Evolutionary conservation across 2,329 filamentous ascomycete genomes (phyloP).

Genomic region (Colletotrichum sp.): DNA sequence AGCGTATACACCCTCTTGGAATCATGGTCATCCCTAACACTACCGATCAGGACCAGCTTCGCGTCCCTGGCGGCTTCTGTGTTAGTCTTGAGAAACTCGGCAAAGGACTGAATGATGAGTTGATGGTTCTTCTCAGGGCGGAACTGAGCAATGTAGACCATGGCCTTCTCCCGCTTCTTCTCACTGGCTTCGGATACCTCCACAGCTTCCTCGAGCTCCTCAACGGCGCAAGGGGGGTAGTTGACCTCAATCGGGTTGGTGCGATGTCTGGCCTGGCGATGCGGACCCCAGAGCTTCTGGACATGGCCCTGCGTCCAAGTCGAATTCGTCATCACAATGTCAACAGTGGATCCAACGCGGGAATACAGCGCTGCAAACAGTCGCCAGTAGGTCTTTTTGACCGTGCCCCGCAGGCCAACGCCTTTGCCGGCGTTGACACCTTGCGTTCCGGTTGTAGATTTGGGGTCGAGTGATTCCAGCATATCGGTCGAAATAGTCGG

Average conservation of each 20-base stretch:
- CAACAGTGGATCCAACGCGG: constrained; percentile 80
- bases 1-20: constrained; percentile 87
- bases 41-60: constrained; percentile 84
- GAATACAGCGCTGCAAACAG: constrained; percentile 84
- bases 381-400: constrained; percentile 86
- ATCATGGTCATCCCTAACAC: constrained; percentile 85
- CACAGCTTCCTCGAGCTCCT: constrained; percentile 78
- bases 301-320: constrained; percentile 92
- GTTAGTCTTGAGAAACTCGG: constrained; percentile 69
- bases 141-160: constrained; percentile 97
- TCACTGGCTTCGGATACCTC: constrained; percentile 74
- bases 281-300: constrained; percentile 76
- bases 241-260: constrained; percentile 72
- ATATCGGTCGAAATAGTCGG: constrained; percentile 98
- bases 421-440: constrained; percentile 88
- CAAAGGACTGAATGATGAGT: constrained; percentile 84
- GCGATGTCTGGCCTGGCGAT: constrained; percentile 48
- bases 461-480: constrained; percentile 80
- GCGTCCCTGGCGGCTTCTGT: constrained; percentile 58
- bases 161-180: constrained; percentile 68
- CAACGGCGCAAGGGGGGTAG: constrained; percentile 91
- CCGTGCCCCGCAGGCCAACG: constrained; percentile 69
- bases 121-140: constrained; percentile 96
- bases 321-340: constrained; percentile 97
- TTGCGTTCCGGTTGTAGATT: constrained; percentile 60